Percentiles rank a stretch among this genome's conserved stretches.
Evolutionary conservation across 768 basidiomycete species (phyloP).

Genomic region (Pulveroboletus sp.): DNA sequence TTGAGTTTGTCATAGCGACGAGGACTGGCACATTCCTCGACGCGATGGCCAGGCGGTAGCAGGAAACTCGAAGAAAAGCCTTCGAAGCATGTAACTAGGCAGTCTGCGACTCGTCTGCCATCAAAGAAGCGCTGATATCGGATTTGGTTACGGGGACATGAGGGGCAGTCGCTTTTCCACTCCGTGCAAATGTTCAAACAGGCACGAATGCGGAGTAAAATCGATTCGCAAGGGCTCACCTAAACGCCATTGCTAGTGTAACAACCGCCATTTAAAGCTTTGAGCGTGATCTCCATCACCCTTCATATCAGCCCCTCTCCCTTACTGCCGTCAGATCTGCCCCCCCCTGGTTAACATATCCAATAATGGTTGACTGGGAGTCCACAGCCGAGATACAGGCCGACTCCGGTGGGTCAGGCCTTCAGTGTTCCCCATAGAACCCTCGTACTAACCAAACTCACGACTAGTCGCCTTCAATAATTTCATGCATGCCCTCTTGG

Average conservation of each 20-base stretch:
- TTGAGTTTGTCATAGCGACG: neutral
- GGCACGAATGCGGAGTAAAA: neutral
- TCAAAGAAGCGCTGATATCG: constrained; percentile 13
- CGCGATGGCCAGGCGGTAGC: neutral
- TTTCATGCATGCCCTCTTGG: constrained; percentile 56
- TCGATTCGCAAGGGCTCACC: constrained; percentile 7
- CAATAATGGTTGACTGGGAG: constrained; percentile 54
- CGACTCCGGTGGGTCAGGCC: constrained; percentile 39
- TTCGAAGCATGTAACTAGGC: neutral
- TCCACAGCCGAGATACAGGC: constrained; percentile 42
- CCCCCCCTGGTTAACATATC: constrained; percentile 3
- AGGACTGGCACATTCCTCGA: neutral
- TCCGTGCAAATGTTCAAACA: neutral
- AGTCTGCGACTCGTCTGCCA: neutral
- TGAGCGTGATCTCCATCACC: constrained; percentile 4
- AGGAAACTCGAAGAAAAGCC: neutral
- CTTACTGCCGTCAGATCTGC: neutral
- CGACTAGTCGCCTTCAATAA: constrained; percentile 36
- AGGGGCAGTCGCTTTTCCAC: constrained; percentile 8
- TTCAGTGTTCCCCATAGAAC: too few relatives aligned
- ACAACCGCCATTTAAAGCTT: constrained; percentile 3
- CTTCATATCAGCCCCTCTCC: neutral
- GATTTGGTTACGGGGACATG: constrained; percentile 5
- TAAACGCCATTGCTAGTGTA: constrained; percentile 20
- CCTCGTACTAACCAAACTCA: constrained; percentile 6